Conservation (phyloP, 164 flowering plant genomes). For the Brasenia schreberi region DNA sequence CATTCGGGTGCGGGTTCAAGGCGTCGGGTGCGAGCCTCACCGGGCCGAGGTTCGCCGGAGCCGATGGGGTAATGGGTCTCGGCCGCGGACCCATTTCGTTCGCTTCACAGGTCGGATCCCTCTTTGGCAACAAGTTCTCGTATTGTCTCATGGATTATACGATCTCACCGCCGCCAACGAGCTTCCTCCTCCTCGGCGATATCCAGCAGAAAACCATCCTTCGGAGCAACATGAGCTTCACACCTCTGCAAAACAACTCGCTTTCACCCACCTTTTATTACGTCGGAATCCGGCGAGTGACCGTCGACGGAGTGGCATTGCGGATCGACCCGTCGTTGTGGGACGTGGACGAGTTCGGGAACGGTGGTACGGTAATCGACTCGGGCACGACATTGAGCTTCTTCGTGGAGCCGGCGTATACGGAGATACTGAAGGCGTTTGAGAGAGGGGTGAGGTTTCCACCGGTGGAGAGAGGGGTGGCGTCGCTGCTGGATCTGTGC, state of each 20-base stretch:
- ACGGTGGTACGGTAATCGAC: constrained; percentile 68
- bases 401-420: constrained; percentile 44
- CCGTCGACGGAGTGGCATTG: constrained; percentile 29
- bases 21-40: constrained; percentile 9
- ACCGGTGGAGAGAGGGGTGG: constrained; percentile 11
- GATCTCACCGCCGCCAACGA: constrained; percentile 58
- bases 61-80: constrained; percentile 67
- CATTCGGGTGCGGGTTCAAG: not conserved
- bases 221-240: constrained; percentile 21
- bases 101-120: constrained; percentile 45
- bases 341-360: constrained; percentile 37
- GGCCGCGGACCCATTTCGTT: constrained; percentile 76
- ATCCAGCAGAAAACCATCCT: constrained; percentile 2
- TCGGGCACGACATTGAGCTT: constrained; percentile 71
- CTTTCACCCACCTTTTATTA: constrained; percentile 44
- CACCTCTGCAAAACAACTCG: constrained; percentile 46
- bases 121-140: constrained; percentile 37
- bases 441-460: constrained; percentile 26
- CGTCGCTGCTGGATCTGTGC: constrained; percentile 44
- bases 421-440: constrained; percentile 26
- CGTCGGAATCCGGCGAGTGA: constrained; percentile 31
- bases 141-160: constrained; percentile 77
- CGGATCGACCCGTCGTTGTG: constrained; percentile 44
- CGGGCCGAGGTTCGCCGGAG: constrained; percentile 26
- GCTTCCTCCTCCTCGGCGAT: constrained; percentile 53